Evolutionary conservation across 768 basidiomycete genomes (phyloP).

Genomic region (Tylopilus cervinicoccineus): DNA sequence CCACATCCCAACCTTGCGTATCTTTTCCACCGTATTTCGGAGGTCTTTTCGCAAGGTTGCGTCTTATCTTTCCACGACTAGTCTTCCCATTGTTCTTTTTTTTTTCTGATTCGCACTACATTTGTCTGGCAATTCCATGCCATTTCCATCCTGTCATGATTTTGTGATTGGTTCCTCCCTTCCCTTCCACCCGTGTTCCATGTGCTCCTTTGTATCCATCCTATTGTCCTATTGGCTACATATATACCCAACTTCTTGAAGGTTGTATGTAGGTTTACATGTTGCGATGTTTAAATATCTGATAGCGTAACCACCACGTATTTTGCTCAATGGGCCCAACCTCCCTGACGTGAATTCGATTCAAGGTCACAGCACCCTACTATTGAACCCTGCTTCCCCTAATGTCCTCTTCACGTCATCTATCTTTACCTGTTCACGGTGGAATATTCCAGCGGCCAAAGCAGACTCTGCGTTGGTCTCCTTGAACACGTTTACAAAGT

Average conservation of each 20-base stretch:
- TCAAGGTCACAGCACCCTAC: conserved; percentile 28
- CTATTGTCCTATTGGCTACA: conserved; percentile 30
- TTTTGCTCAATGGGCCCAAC: background rate
- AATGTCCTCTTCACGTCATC: conserved; percentile 69
- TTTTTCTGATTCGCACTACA: background rate
- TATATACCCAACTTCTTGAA: conserved; percentile 27
- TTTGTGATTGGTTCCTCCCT: conserved; percentile 10
- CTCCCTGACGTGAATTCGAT: background rate
- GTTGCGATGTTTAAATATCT: conserved; percentile 23
- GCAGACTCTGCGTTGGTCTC: conserved; percentile 84
- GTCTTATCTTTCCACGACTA: background rate
- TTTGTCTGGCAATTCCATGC: conserved; percentile 4
- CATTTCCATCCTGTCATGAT: background rate
- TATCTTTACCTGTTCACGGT: conserved; percentile 84
- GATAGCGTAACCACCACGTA: conserved; percentile 28
- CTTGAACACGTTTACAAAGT: conserved; percentile 87
- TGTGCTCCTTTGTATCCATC: conserved; percentile 32
- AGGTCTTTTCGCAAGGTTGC: conserved; percentile 6
- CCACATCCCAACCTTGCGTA: conserved; percentile 3
- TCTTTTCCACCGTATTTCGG: conserved; percentile 5
- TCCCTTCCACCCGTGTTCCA: background rate
- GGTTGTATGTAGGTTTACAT: conserved; percentile 34
- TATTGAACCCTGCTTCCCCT: conserved; percentile 44
- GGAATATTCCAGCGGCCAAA: conserved; percentile 96
- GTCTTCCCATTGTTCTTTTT: background rate